A percentile compares a stretch with the other conserved stretches of the same genome.
phyloP scores from a whole-genome alignment of 2,329 filamentous ascomycete species.

The Cladosporium velox region DNA sequence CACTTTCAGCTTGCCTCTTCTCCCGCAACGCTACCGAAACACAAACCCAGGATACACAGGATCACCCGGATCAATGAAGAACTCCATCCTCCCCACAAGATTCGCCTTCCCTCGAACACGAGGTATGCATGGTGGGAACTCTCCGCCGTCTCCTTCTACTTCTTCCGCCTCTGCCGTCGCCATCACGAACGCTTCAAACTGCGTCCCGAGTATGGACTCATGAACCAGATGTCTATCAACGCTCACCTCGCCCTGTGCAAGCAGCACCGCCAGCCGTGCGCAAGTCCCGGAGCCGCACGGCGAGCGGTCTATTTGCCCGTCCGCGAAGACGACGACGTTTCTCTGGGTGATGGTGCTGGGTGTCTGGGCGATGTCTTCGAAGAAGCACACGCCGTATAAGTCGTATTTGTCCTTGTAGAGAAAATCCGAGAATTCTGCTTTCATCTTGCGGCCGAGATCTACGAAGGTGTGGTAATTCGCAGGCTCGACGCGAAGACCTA shows the following conservation, averaged over 20 bases:
- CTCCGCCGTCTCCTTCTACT: not conserved
- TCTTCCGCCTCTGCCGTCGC: not conserved
- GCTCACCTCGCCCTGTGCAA: not conserved
- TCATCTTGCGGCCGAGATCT: conserved; percentile 18
- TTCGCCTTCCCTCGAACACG: not conserved
- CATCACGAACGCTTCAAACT: conserved; percentile 6
- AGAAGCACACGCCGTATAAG: conserved; percentile 24
- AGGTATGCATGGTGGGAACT: not conserved
- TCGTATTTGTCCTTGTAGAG: conserved; percentile 15
- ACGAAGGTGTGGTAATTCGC: conserved; percentile 19
- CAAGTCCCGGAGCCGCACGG: conserved; percentile 39
- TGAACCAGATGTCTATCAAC: not conserved
- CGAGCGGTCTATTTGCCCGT: conserved; percentile 51
- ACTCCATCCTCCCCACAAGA: not conserved
- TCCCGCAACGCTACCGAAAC: not conserved
- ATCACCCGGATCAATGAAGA: not conserved
- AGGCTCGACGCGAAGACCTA: conserved; percentile 13
- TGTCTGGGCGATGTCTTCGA: conserved; percentile 9
- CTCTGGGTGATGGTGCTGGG: conserved; percentile 14
- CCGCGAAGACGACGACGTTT: conserved; percentile 37
- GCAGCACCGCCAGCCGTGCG: conserved; percentile 34
- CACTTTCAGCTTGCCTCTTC: not conserved
- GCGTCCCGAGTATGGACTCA: conserved; percentile 4
- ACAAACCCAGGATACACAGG: conserved; percentile 12
- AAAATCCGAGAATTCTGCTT: not conserved